Conservation (phyloP, 2,329 filamentous ascomycete genomes). For the Incumbomyces delicatus region DNA sequence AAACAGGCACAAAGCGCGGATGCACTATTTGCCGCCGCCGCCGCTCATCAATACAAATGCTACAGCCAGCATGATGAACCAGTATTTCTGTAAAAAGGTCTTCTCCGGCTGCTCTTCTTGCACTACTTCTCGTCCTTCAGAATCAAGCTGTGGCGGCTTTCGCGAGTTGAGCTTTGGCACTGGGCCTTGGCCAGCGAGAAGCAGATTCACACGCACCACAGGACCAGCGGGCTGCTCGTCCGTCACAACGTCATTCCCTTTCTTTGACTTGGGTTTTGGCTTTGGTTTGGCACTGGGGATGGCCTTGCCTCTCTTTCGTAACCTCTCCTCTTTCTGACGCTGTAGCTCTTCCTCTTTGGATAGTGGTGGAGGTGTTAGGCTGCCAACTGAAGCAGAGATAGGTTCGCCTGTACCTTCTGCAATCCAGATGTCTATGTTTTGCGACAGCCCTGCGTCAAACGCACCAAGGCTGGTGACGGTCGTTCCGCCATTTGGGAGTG, state of each 20-base stretch:
- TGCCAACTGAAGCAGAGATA: conserved; percentile 27
- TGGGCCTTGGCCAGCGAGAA: conserved; percentile 25
- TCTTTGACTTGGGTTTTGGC: conserved; percentile 7
- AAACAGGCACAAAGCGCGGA: too few species aligned
- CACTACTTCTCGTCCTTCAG: conserved; percentile 22
- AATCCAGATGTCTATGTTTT: conserved; percentile 32
- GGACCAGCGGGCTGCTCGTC: conserved; percentile 11
- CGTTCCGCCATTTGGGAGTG: conserved; percentile 25
- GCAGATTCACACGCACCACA: conserved; percentile 26
- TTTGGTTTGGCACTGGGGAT: conserved; percentile 16
- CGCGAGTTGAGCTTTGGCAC: conserved; percentile 32
- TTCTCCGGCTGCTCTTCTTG: conserved; percentile 33
- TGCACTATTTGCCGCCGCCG: conserved; percentile 24
- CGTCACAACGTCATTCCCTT: neutral
- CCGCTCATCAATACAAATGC: conserved; percentile 33
- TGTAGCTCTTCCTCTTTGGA: conserved; percentile 15
- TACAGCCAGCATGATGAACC: conserved; percentile 37
- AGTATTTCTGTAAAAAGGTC: conserved; percentile 38
- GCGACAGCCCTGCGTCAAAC: conserved; percentile 22
- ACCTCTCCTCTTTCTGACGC: conserved; percentile 17
- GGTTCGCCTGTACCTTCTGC: conserved; percentile 30
- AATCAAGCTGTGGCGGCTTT: conserved; percentile 30
- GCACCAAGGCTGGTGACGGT: conserved; percentile 30
- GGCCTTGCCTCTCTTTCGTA: conserved; percentile 17
- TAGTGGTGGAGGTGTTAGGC: conserved; percentile 14